Evolutionary conservation across 1,284 basidiomycete genomes (phyloP).

Genomic region (Heterobasidion parviporum): DNA sequence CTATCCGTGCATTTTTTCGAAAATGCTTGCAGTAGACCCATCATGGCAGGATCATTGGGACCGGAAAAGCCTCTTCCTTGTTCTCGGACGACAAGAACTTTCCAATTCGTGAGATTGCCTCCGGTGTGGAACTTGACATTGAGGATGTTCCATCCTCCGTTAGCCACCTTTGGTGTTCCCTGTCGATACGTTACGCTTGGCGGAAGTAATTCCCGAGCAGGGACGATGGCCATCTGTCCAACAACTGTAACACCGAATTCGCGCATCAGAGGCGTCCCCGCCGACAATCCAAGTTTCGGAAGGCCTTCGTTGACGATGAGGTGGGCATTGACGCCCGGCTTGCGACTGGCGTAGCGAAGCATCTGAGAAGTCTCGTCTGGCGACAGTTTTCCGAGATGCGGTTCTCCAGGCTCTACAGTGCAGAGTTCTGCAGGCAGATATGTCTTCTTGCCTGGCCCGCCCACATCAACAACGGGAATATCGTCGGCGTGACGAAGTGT

Average conservation of each 20-base stretch:
- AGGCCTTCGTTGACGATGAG: slow-evolving; percentile 52
- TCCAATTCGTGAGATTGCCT: slow-evolving; percentile 43
- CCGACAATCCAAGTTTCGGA: slow-evolving; percentile 39
- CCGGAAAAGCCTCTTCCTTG: slow-evolving; percentile 28
- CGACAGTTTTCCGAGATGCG: slow-evolving; percentile 44
- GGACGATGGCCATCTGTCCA: slow-evolving; percentile 49
- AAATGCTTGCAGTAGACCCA: slow-evolving; percentile 39
- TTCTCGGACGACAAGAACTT: slow-evolving; percentile 51
- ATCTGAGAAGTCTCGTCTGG: slow-evolving; percentile 51
- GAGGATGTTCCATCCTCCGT: slow-evolving; percentile 68
- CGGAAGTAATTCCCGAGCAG: slow-evolving; percentile 50
- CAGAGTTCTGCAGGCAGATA: slow-evolving; percentile 65
- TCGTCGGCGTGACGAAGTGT: slow-evolving; percentile 39
- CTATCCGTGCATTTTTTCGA: slow-evolving; percentile 40
- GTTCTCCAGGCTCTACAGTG: slow-evolving; percentile 46
- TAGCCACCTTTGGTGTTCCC: slow-evolving; percentile 33
- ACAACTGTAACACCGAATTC: slow-evolving; percentile 52
- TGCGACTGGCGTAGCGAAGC: slow-evolving; percentile 56
- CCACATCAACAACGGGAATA: slow-evolving; percentile 54
- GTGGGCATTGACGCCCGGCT: slow-evolving; percentile 47
- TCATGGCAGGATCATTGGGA: slow-evolving; percentile 31
- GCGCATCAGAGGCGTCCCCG: slow-evolving; percentile 24
- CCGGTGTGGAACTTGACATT: slow-evolving; percentile 55
- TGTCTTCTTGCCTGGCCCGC: slow-evolving; percentile 30
- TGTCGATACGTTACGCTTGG: slow-evolving; percentile 46